Evolutionary conservation across 139 green algal genomes (phyloP).

Genomic region (Chlorella ohadii): DNA sequence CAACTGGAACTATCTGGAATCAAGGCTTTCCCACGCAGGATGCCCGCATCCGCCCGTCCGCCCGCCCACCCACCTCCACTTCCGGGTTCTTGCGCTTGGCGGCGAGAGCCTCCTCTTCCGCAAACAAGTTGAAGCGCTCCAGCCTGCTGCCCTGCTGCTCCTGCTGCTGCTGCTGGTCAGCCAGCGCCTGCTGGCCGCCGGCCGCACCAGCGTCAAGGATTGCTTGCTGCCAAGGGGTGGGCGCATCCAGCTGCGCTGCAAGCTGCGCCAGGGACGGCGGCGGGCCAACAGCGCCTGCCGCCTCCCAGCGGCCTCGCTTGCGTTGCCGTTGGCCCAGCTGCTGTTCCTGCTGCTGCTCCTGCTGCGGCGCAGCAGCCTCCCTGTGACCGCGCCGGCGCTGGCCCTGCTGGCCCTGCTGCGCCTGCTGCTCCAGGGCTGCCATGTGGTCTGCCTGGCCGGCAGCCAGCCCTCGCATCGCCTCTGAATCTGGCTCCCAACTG

Average conservation of each 20-base stretch:
- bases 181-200: neutral
- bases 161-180: neutral
- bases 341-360: neutral
- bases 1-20: no score
- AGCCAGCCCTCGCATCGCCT: slow-evolving; percentile 7
- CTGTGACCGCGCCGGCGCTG: slow-evolving; percentile 13
- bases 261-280: slow-evolving; percentile 13
- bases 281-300: neutral
- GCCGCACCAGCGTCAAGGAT: no score
- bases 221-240: no score
- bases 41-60: neutral
- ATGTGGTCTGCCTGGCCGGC: slow-evolving; percentile 34
- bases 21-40: no score
- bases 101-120: slow-evolving; percentile 42
- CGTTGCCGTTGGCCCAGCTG: neutral
- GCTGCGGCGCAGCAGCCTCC: neutral
- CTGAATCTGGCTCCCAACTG: neutral
- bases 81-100: slow-evolving; percentile 55
- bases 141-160: neutral
- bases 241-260: slow-evolving; percentile 5
- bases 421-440: slow-evolving; percentile 23
- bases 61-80: slow-evolving; percentile 44
- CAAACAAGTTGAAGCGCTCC: slow-evolving; percentile 72
- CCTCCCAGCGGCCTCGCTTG: neutral
- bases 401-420: neutral